phyloP scores from a whole-genome alignment of 768 basidiomycete species.

The Lentinula aciculospora region DNA sequence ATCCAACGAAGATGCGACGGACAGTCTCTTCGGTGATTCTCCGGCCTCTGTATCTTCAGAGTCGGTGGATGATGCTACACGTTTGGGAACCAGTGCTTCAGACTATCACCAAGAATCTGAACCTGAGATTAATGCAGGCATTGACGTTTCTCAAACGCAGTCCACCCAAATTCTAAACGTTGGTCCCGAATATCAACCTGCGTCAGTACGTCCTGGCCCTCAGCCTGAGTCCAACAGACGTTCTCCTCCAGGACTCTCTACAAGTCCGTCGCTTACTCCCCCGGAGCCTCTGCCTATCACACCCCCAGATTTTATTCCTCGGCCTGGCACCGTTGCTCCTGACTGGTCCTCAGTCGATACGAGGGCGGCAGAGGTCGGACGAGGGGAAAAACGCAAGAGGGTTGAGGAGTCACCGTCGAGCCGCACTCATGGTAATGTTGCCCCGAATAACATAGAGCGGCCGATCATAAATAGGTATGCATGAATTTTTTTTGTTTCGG shows the following conservation, averaged over 20 bases:
- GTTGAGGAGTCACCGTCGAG: not conserved
- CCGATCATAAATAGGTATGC: too few species aligned
- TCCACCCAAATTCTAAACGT: too few species aligned
- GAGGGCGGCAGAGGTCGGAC: not conserved
- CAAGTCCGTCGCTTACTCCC: not conserved
- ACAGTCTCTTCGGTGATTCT: not conserved
- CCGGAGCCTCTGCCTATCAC: not conserved
- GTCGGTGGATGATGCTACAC: not conserved
- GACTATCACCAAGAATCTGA: not conserved
- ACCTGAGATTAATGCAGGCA: not conserved
- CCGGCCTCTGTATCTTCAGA: not conserved
- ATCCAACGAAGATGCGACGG: not conserved
- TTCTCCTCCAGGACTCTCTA: too few species aligned
- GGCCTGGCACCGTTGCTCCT: not conserved
- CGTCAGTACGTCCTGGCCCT: too few species aligned
- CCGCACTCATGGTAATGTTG: too few species aligned
- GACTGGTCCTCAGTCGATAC: not conserved
- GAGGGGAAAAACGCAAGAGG: not conserved
- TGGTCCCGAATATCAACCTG: too few species aligned
- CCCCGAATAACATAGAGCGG: too few species aligned
- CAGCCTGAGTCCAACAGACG: not conserved
- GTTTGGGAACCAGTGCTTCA: not conserved
- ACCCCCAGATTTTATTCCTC: not conserved
- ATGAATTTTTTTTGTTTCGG: too few species aligned
- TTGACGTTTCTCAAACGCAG: not conserved